Percentiles rank a stretch among this genome's conserved stretches.
phyloP scores from a whole-genome alignment of 805 yeast species.

The Myxozyma monticola region DNA sequence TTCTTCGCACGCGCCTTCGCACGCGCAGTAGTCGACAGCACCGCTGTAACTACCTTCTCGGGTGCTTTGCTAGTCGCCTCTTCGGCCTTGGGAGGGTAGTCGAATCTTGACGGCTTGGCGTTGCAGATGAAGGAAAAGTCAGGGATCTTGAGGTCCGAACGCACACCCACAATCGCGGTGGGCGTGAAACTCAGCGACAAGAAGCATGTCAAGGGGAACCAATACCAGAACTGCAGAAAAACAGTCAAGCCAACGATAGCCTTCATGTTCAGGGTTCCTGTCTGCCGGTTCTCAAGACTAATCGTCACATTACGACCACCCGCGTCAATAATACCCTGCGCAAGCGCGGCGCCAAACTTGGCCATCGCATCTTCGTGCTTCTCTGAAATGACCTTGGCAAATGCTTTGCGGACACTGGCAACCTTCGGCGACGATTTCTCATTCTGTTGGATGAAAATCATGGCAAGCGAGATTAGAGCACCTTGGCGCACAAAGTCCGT shows the following conservation, averaged over 20 bases:
- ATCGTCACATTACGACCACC: constrained; percentile 98
- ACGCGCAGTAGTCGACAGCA: constrained; percentile 86
- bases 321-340: constrained; percentile 97
- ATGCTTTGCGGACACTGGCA: constrained; percentile 67
- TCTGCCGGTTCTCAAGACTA: constrained; percentile 80
- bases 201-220: constrained; percentile 97
- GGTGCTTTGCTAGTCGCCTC: constrained; percentile 77
- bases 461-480: constrained; percentile 85
- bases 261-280: constrained; percentile 85
- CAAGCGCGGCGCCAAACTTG: constrained; percentile 93
- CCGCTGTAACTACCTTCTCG: constrained; percentile 89
- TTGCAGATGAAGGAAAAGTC: constrained; percentile 78
- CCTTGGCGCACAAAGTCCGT: constrained; percentile 98
- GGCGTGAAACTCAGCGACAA: constrained; percentile 89
- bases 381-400: constrained; percentile 72
- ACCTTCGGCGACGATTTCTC: constrained; percentile 82
- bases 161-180: constrained; percentile 84
- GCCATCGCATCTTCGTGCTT: constrained; percentile 97
- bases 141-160: constrained; percentile 82
- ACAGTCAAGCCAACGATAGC: constrained; percentile 90
- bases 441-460: constrained; percentile 87
- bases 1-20: constrained; percentile 91
- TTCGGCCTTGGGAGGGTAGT: constrained; percentile 85
- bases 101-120: constrained; percentile 75
- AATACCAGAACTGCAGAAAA: constrained; percentile 94